phyloP scores from a whole-genome alignment of 495 filamentous ascomycete species.

The Tuber microsphaerosporum region DNA sequence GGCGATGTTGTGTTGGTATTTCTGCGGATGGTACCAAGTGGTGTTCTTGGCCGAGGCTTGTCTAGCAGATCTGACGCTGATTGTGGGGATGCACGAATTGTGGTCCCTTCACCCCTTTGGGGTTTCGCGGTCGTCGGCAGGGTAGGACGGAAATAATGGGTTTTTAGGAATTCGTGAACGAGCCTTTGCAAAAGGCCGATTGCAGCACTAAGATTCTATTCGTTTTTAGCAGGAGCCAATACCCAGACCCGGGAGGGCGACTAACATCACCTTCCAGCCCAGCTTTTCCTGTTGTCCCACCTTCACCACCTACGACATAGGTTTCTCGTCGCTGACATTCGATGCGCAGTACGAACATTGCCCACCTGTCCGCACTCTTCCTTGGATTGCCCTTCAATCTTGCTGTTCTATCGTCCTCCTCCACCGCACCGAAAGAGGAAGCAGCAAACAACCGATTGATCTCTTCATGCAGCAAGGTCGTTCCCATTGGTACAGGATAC shows the following conservation, averaged over 20 bases:
- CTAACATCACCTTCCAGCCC: constrained; percentile 34
- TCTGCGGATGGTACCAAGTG: constrained; percentile 9
- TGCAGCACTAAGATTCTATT: constrained; percentile 45
- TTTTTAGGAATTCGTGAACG: constrained; percentile 60
- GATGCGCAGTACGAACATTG: constrained; percentile 85
- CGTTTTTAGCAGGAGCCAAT: constrained; percentile 23
- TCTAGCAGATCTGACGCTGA: neutral
- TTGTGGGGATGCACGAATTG: neutral
- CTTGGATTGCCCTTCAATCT: constrained; percentile 46
- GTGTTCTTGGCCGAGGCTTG: constrained; percentile 11
- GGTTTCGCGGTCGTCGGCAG: constrained; percentile 17
- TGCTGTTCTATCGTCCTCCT: constrained; percentile 46
- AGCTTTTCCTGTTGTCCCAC: constrained; percentile 38
- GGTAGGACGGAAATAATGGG: constrained; percentile 57
- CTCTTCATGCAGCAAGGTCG: constrained; percentile 67
- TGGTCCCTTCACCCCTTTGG: neutral
- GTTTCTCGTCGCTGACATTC: constrained; percentile 40
- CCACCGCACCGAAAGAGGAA: constrained; percentile 68
- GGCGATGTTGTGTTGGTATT: constrained; percentile 3
- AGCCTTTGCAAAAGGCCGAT: constrained; percentile 58
- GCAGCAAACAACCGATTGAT: constrained; percentile 68
- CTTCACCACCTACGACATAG: constrained; percentile 35
- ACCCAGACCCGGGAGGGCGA: neutral
- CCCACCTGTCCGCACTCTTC: constrained; percentile 73
- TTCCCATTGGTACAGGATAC: constrained; percentile 24